A percentile compares a stretch with the other conserved stretches of the same genome.
phyloP scores from a whole-genome alignment of 1,139 yeast genomes.

The Keqinozyma sinolaborantium region DNA sequence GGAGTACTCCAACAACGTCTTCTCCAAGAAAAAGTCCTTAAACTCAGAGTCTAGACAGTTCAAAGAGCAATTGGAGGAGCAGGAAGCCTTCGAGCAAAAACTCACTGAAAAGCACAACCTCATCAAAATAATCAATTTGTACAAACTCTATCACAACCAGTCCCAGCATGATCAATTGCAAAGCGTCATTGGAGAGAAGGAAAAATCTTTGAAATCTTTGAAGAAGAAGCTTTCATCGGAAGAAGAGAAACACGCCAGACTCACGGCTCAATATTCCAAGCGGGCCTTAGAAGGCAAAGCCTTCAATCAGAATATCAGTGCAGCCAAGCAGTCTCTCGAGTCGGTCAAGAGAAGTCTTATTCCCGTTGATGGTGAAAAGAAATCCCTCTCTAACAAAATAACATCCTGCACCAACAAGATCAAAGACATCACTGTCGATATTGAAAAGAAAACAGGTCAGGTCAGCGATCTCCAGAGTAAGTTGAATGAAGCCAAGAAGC shows the following conservation, averaged over 20 bases:
- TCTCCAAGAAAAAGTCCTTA: conserved; percentile 69
- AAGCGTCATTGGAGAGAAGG: conserved; percentile 22
- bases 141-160: conserved; percentile 69
- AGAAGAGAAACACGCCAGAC: conserved; percentile 23
- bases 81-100: conserved; percentile 62
- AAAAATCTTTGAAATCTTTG: conserved; percentile 24
- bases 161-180: conserved; percentile 32
- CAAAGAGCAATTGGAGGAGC: conserved; percentile 72
- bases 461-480: conserved; percentile 45
- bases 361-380: conserved; percentile 56
- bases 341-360: conserved; percentile 46
- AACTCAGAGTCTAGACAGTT: conserved; percentile 79
- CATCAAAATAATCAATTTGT: conserved; percentile 50
- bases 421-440: conserved; percentile 50
- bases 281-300: conserved; percentile 41
- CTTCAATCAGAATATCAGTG: conserved; percentile 34
- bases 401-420: conserved; percentile 48
- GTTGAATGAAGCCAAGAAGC: conserved; percentile 40
- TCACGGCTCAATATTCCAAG: conserved; percentile 45
- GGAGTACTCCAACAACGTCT: conserved; percentile 60
- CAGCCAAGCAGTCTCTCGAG: conserved; percentile 39
- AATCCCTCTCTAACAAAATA: conserved; percentile 46
- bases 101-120: conserved; percentile 45
- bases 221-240: conserved; percentile 19
- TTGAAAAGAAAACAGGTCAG: conserved; percentile 45